Base-by-base conservation (phyloP, 331 rosid species). In the Dryas integrifolia region DNA sequence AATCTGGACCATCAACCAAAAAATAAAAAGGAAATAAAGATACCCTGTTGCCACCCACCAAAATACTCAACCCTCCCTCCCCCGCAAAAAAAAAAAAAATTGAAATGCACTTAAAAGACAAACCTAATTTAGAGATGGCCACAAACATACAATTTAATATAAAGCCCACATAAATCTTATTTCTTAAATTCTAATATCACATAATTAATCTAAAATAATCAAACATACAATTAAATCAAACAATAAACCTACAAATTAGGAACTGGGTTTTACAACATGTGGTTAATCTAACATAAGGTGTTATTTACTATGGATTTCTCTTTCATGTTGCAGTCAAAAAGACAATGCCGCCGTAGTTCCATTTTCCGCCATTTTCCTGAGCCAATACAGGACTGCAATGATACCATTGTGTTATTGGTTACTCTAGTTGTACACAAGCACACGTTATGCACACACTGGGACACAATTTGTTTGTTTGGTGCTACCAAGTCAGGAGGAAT, bases 351-450 rank as follows among this genome's bases (percentile, higher is more conserved):
- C 62, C 90, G 92, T 74, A 81, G 81, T 84, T 95, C 90, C 63
- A 69, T 94, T 85, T 94, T 85, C 73, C 83, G 78, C 59, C 98
- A 94, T 82, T 94, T 94, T 86, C 91, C 97, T 40, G 98, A 94
- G 89, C 96, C 97, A 76, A 67, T 79, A 30, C 90, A 89, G 81
- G 98, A 94, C 65, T 94, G 98, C 89, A 89, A 88, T 80, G 98
- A 97, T 94, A 87, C 47, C 16, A 59, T 75, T 63, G 58, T 49
- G 64, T 35, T 50, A 41, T 68, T 39, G 65, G 15, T 67, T 43
- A 4, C 46, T 10, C 15, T 49, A 7, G 44, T 55, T 65, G 62
- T 39, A 45, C 53, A 52, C 13, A 14, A 61, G 39, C 48, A 49
- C 13, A 39, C 50, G 46, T 5, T 49, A 67, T 12, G 9, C 35